Evolutionary conservation across 75 land plant species (phyloP), one percentile per base, ranked within the genome.

Genomic region (Azolla pinnata): DNA sequence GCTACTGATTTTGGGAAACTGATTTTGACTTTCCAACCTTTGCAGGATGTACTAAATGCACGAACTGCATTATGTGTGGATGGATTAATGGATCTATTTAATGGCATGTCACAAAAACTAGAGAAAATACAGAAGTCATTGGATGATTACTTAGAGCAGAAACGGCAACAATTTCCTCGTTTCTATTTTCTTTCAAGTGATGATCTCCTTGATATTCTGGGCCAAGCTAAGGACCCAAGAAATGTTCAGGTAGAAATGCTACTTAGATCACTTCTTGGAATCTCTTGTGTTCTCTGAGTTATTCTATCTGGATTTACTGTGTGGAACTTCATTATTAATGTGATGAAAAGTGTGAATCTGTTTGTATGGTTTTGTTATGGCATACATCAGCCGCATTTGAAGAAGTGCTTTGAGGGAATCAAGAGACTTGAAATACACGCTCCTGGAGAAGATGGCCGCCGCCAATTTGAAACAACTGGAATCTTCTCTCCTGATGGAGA

Each of bases 381-480:
- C 18, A 3, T 19, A 29, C 17, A 33, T n/a, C 64, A 68, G 70
- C 66, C 65, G 3, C 70, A 68, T 34, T 61, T 68, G 49, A 68
- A 68, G 33, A 68, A 68, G 25, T 68, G 70, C 56, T 68, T 60
- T 60, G 70, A 68, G 32, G 70, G 70, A 29, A 68, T 68, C n/a
- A 68, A 68, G 26, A 60, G 33, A 31, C 46, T 68, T 56, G 65
- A 60, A 25, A 68, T 68, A 33, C 52, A 50, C 46, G 65, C 64
- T 19, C 70, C 70, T 23, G 66, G 66, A 53, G 50, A 60, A 48
- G 70, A 68, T 34, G 70, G 70, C 2, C 70, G 70, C 16, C 47
- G 64, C 8, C 51, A 63, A 21, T 68, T 60, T 47, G 65, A 68
- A 26, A 54, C 70, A 20, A 60, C 70, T 18, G 70, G 70, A 24